Base-by-base conservation (phyloP, 1,139 yeast genomes). In the Suhomyces guaymorum region DNA sequence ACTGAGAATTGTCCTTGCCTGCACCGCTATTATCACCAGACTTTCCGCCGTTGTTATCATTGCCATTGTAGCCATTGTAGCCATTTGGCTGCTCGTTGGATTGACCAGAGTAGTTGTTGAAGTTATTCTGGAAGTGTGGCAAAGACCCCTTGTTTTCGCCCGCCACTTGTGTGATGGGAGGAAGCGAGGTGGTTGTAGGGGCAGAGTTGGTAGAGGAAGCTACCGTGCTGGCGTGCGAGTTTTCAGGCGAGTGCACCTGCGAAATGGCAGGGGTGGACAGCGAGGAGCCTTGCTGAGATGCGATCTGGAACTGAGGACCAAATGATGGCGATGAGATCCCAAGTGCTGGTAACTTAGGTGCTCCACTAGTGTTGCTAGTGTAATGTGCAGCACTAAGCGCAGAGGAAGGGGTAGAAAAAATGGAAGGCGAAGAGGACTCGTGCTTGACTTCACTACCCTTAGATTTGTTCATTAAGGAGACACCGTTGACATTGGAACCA, bases 271-370 rank as follows among this genome's bases (percentile, higher is more conserved):
- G 45, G 6, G 52, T 43, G 15, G 43, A 16, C 11, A 41, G 15
- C 31, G 37, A 30, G 34, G 44, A 22, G 36, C 19, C 22, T 18
- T 34, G 35, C 21, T 29, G 48, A 28, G 35, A 28, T 12, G 37
- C 35, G 41, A 60, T 48, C 25, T 54, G 66, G 42, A 59, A 70
- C 44, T 69, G 75, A 2, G 75, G 73, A 1, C 74, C 75, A 44
- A 70, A 68, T 20, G 68, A 63, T 3, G 76, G 75, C 4, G 73
- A 66, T 3, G 59, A 44, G 20, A 51, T 41, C 20, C 50, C 49
- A 30, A 63, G 48, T 3, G 67, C 57, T 7, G 73, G 73, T 32
- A 64, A 51, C 43, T 55, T 61, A 5, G 68, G 62, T 7, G 61
- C 53, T 47, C 42, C 32, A 15, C 17, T 13, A 10, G 15, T 20